phyloP scores from a whole-genome alignment of 148 eudicot genomes.

The Euryodendron excelsum region DNA sequence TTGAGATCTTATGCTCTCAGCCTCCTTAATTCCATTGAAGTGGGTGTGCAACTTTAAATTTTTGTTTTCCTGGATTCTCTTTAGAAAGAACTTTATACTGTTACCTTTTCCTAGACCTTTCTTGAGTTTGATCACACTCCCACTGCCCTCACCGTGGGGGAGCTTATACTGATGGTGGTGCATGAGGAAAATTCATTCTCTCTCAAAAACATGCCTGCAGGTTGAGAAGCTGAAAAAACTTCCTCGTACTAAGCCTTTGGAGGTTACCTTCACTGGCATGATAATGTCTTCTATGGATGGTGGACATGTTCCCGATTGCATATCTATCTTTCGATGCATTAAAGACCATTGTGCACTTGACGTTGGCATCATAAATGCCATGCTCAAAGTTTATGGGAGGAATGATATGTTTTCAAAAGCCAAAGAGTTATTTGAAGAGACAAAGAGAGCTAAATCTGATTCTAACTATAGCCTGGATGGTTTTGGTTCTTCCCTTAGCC shows the following conservation, averaged over 20 bases:
- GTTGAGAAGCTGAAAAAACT: constrained; percentile 65
- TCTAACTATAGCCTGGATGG: constrained; percentile 22
- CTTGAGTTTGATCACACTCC: no score
- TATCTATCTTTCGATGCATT: constrained; percentile 61
- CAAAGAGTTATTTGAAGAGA: constrained; percentile 68
- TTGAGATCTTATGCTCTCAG: no score
- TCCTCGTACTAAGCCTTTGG: constrained; percentile 57
- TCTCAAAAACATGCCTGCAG: constrained; percentile 34
- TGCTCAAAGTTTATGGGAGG: constrained; percentile 79
- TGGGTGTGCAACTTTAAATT: no score
- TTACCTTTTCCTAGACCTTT: no score
- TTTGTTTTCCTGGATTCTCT: no score
- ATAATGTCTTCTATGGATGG: constrained; percentile 72
- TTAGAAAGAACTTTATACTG: no score
- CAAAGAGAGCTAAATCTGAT: constrained; percentile 31
- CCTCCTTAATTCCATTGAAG: no score
- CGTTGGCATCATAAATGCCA: constrained; percentile 74
- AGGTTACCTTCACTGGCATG: constrained; percentile 86
- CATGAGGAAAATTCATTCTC: neutral
- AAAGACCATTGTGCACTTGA: constrained; percentile 47
- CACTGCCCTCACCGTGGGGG: no score
- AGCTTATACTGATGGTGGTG: neutral
- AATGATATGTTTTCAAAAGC: constrained; percentile 88
- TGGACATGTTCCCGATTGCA: constrained; percentile 62
- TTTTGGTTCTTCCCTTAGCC: constrained; percentile 33